phyloP scores from a whole-genome alignment of 441 rosid species.

The Populus hybrid region DNA sequence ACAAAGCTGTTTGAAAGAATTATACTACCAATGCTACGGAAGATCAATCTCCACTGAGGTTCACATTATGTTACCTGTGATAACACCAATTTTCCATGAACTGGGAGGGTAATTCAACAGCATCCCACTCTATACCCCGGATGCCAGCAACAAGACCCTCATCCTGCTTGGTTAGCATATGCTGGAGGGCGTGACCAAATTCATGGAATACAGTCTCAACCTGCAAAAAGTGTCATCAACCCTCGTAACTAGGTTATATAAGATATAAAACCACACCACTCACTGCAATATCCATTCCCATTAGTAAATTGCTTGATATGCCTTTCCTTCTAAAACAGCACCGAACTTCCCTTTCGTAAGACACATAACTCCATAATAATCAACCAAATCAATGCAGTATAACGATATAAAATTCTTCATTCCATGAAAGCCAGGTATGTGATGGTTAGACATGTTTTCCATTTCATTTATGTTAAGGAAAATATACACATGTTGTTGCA shows the following conservation, averaged over 20 bases:
- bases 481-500: background rate
- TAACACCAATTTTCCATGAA: slow-evolving; percentile 99
- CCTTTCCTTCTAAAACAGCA: background rate
- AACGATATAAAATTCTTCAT: background rate
- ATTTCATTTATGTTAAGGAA: too few relatives aligned
- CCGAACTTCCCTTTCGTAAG: background rate
- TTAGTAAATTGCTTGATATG: background rate
- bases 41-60: background rate
- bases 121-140: slow-evolving; percentile 93
- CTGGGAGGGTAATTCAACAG: slow-evolving; percentile 92
- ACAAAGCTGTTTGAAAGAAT: background rate
- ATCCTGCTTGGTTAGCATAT: slow-evolving; percentile 89
- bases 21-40: slow-evolving; percentile 4
- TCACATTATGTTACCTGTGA: slow-evolving; percentile 54
- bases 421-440: slow-evolving; percentile 1
- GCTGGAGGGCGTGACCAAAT: slow-evolving; percentile 98
- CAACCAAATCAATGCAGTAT: background rate
- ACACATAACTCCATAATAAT: background rate
- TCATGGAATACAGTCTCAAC: slow-evolving; percentile 97
- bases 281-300: slow-evolving; percentile 1
- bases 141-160: slow-evolving; percentile 93
- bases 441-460: background rate
- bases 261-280: slow-evolving; percentile 6
- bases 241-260: background rate
- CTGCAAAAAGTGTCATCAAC: slow-evolving; percentile 35